Evolutionary conservation across 495 filamentous ascomycete genomes (phyloP), one percentile per base, ranked within the genome.

Genomic region (Aspergillus nanangensis): DNA sequence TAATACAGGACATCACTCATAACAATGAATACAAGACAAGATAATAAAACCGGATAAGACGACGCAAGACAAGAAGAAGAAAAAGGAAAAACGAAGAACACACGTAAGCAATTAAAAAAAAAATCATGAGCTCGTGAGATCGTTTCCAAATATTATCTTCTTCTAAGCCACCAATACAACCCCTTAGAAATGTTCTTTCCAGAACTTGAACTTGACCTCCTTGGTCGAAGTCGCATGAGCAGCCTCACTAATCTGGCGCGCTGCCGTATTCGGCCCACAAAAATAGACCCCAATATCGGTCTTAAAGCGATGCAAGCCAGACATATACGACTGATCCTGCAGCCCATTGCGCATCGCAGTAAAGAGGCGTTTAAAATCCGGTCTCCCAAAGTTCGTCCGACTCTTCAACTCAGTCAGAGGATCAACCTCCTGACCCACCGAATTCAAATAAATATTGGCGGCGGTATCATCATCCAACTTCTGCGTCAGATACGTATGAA

Each of bases 271-370:
- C 2, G 87, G 87, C 42, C 91, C 91, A 61, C 93, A 99, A 72
- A 99, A 97, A 67, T 99, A 99, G 31, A 99, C 92, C 65, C 93
- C 93, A 18, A 99, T 85, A 34, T 95, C 86, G 5, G 89, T 93
- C 52, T 77, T 75, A 59, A 82, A 70, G 34, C 36, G 67, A 53
- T 93, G 85, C 23, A 96, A 61, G 10, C 89, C 92, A 44, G 74
- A 72, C 58, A 98, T 80, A 56, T 99, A 99, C 2, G 81, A 86
- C 47, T 88, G 78, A 61, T 94, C 79, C 24, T 87, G 55, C 43
- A 99, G 88, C 15, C 92, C 94, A 41, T 92, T 81, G 13, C 87
- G 80, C 88, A 99, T 93, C 18, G 79, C 84, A 4, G 72, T 70
- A 55, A 99, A 91, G 40, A 99, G 75, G 27, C 82, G 77, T 24